Conservation (phyloP, 2,329 filamentous ascomycete species). For the Xylaria hypoxylon region DNA sequence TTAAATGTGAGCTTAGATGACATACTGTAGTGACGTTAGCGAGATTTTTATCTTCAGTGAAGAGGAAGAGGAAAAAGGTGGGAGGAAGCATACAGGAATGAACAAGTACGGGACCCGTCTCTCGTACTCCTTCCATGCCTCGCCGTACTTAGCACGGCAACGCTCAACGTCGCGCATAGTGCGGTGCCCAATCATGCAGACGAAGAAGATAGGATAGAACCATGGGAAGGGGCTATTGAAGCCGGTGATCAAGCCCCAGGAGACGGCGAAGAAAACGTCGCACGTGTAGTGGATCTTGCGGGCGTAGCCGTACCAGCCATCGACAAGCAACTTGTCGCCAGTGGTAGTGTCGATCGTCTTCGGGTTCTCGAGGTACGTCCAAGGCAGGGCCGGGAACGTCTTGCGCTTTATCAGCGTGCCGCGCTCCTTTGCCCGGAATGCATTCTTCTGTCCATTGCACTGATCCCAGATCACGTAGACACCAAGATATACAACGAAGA, state of each 20-base stretch:
- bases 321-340: conserved; percentile 81
- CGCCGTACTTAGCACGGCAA: conserved; percentile 82
- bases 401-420: conserved; percentile 77
- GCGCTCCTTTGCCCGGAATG: conserved; percentile 83
- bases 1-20: conserved; percentile 29
- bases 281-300: conserved; percentile 70
- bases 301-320: conserved; percentile 85
- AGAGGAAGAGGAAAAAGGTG: background rate
- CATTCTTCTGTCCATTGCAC: conserved; percentile 92
- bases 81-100: conserved; percentile 61
- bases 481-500: conserved; percentile 80
- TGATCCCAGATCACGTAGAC: conserved; percentile 95
- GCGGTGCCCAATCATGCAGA: conserved; percentile 82
- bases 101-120: conserved; percentile 83
- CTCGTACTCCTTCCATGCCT: conserved; percentile 85
- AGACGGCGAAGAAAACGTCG: conserved; percentile 62
- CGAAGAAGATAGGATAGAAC: conserved; percentile 89
- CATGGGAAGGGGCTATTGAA: conserved; percentile 81
- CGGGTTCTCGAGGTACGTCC: conserved; percentile 84
- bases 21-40: conserved; percentile 34
- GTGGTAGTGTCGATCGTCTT: conserved; percentile 78
- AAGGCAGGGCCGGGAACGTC: conserved; percentile 91
- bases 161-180: conserved; percentile 79
- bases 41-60: no score
- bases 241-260: conserved; percentile 64